Percentiles rank a stretch among this genome's conserved stretches.
phyloP scores from a whole-genome alignment of 176 grass and related monocot genomes.

The Chloris gayana region DNA sequence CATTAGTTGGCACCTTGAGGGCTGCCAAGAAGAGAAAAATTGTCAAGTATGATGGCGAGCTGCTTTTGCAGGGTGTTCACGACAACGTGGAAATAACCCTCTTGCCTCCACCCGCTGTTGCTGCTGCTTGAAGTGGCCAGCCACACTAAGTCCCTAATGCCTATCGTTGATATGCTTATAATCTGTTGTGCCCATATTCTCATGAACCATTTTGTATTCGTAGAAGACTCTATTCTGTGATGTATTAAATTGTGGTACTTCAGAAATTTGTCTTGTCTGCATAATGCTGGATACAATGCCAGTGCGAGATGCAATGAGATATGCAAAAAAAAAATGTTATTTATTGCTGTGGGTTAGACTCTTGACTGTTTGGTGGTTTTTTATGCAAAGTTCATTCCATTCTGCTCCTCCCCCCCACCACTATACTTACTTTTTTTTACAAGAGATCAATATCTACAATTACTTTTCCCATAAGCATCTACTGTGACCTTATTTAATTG shows the following conservation, averaged over 20 bases:
- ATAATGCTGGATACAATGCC: not conserved
- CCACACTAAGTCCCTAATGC: not conserved
- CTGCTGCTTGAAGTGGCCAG: constrained; percentile 32
- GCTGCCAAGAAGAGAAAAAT: constrained; percentile 85
- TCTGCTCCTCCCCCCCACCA: too few species aligned
- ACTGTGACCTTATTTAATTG: too few species aligned
- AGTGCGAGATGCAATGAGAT: too few species aligned
- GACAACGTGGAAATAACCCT: constrained; percentile 90
- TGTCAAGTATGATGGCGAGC: constrained; percentile 70
- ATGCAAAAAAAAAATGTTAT: too few species aligned
- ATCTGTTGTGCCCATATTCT: constrained; percentile 22
- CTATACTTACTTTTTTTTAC: too few species aligned
- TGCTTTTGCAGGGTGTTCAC: constrained; percentile 93
- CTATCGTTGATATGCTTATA: constrained; percentile 5
- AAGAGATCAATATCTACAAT: too few species aligned
- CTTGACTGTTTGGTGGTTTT: too few species aligned
- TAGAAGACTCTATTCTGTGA: constrained; percentile 9
- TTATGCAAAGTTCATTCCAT: too few species aligned
- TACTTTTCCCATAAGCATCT: too few species aligned
- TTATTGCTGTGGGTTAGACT: too few species aligned
- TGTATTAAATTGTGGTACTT: constrained; percentile 12
- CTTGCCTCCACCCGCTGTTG: constrained; percentile 43
- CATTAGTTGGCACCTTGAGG: constrained; percentile 80
- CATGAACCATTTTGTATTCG: constrained; percentile 25
- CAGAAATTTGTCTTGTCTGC: constrained; percentile 10